phyloP scores from a whole-genome alignment of 2,329 filamentous ascomycete species.

The Dichotomopilus funicola region DNA sequence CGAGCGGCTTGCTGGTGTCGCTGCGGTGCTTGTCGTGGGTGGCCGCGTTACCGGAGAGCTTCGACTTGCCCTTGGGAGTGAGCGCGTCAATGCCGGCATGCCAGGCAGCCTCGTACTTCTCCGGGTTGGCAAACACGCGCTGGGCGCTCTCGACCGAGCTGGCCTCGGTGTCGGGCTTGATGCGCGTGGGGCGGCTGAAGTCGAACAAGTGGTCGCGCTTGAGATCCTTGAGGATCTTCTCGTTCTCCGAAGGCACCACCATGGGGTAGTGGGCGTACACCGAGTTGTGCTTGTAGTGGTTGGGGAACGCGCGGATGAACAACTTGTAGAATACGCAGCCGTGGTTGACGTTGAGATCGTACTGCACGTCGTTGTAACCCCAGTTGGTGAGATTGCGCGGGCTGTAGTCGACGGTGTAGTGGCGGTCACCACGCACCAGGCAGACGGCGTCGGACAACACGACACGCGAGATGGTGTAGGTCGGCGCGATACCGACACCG shows the following conservation, averaged over 20 bases:
- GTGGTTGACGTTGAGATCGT: slow-evolving; percentile 67
- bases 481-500: slow-evolving; percentile 68
- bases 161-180: slow-evolving; percentile 47
- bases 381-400: slow-evolving; percentile 73
- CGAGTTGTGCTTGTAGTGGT: slow-evolving; percentile 70
- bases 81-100: slow-evolving; percentile 56
- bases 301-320: slow-evolving; percentile 70
- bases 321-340: slow-evolving; percentile 83
- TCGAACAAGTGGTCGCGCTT: slow-evolving; percentile 62
- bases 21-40: slow-evolving; percentile 45
- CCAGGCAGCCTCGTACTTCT: slow-evolving; percentile 61
- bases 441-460: slow-evolving; percentile 72
- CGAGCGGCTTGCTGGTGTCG: slow-evolving; percentile 51
- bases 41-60: slow-evolving; percentile 46
- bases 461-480: slow-evolving; percentile 70
- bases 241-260: slow-evolving; percentile 64
- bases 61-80: slow-evolving; percentile 51
- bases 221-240: slow-evolving; percentile 61
- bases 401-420: slow-evolving; percentile 73
- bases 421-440: slow-evolving; percentile 70
- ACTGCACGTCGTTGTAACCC: slow-evolving; percentile 70
- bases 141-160: slow-evolving; percentile 55
- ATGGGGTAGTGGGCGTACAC: slow-evolving; percentile 78
- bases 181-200: slow-evolving; percentile 54
- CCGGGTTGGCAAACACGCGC: slow-evolving; percentile 53